These are phyloP conservation scores for Rhytidhysteron rufulum DNA, from an alignment of 2,329 filamentous ascomycete genomes.

Conservation along the genomic window DNA sequence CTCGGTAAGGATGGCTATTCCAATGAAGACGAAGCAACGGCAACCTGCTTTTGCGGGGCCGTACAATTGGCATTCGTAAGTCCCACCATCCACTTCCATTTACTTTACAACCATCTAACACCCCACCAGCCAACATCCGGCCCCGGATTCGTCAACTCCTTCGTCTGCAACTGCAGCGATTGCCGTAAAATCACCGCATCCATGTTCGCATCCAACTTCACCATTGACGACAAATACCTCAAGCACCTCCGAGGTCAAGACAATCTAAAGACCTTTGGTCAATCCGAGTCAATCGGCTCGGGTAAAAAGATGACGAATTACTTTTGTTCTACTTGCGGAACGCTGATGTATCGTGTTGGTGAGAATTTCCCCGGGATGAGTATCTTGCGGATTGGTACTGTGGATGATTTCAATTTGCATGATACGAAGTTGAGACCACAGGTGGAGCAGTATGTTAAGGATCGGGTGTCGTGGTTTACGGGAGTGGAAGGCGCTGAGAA, in stretches of 20 bases:
- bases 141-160: constrained; percentile 47
- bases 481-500: constrained; percentile 29
- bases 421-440: constrained; percentile 55
- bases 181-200: constrained; percentile 60
- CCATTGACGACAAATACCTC: constrained; percentile 44
- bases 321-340: constrained; percentile 59
- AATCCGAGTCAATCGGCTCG: constrained; percentile 38
- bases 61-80: constrained; percentile 13
- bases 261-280: constrained; percentile 45
- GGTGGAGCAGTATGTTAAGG: constrained; percentile 51
- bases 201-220: constrained; percentile 59
- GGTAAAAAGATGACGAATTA: constrained; percentile 56
- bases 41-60: constrained; percentile 27
- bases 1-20: constrained; percentile 17
- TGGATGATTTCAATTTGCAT: constrained; percentile 58
- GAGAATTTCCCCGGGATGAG: constrained; percentile 42
- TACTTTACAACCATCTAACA: not conserved
- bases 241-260: constrained; percentile 50
- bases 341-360: constrained; percentile 55
- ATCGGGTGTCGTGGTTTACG: constrained; percentile 50
- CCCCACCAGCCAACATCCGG: constrained; percentile 40
- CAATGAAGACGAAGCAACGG: constrained; percentile 20
- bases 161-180: constrained; percentile 60
- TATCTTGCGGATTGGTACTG: constrained; percentile 56
- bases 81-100: not conserved